A percentile compares a stretch with the other conserved stretches of the same genome.
phyloP scores from a whole-genome alignment of 108 stramenopile genomes.

The Tribonema minus region DNA sequence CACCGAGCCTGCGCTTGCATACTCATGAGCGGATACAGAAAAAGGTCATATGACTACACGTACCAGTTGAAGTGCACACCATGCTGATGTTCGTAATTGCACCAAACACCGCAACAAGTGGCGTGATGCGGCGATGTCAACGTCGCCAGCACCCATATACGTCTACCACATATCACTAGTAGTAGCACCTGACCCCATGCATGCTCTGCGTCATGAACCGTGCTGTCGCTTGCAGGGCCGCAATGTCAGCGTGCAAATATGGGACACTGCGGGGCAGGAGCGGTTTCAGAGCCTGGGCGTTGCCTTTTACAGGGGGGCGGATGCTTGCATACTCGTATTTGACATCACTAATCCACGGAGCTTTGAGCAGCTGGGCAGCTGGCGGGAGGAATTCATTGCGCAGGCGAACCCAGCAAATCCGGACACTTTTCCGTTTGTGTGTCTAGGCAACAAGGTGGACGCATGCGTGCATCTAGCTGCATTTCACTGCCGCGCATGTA shows the following conservation, averaged over 20 bases:
- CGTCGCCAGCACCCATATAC: too few relatives aligned
- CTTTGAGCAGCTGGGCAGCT: slow-evolving; percentile 86
- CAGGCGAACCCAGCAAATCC: slow-evolving; percentile 49
- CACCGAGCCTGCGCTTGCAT: too few relatives aligned
- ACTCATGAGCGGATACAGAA: too few relatives aligned
- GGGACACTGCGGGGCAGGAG: slow-evolving; percentile 99
- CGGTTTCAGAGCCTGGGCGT: slow-evolving; percentile 90
- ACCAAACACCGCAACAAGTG: too few relatives aligned
- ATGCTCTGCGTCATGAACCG: too few relatives aligned
- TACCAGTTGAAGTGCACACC: too few relatives aligned
- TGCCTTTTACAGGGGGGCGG: slow-evolving; percentile 95
- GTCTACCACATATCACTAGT: too few relatives aligned
- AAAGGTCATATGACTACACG: too few relatives aligned
- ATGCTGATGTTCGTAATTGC: too few relatives aligned
- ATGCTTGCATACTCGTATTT: slow-evolving; percentile 94
- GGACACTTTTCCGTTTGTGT: slow-evolving; percentile 87
- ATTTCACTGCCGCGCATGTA: slow-evolving; percentile 36
- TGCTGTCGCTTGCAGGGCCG: too few relatives aligned
- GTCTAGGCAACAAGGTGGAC: slow-evolving; percentile 95
- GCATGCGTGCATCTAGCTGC: slow-evolving; percentile 51
- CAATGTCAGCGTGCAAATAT: slow-evolving; percentile 66
- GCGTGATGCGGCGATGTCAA: too few relatives aligned
- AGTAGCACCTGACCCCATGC: too few relatives aligned
- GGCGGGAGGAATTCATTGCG: slow-evolving; percentile 82
- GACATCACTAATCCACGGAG: slow-evolving; percentile 89